These are phyloP conservation scores for Wickerhamiella shivajii DNA, from an alignment of 805 yeast species.

Conservation along the genomic window DNA sequence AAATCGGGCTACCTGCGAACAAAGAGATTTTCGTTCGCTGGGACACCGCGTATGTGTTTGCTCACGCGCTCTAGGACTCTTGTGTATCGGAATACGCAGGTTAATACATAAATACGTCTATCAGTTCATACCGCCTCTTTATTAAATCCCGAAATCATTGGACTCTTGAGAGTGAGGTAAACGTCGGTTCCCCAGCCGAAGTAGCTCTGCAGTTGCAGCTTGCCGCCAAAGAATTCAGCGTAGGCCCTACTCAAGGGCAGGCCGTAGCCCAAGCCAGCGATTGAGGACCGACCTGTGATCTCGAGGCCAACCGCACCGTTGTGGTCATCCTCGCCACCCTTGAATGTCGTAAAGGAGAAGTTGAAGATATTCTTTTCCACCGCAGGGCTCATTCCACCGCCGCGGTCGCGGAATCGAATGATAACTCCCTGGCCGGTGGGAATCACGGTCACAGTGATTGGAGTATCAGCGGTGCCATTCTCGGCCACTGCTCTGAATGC, in stretches of 20 bases:
- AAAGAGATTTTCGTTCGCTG: slow-evolving; percentile 30
- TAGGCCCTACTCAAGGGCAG: slow-evolving; percentile 70
- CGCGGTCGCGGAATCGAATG: slow-evolving; percentile 69
- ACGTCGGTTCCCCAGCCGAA: slow-evolving; percentile 73
- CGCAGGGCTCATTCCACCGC: slow-evolving; percentile 71
- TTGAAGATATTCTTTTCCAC: slow-evolving; percentile 59
- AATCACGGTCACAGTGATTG: slow-evolving; percentile 36
- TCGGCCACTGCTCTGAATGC: slow-evolving; percentile 82
- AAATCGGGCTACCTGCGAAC: slow-evolving; percentile 35
- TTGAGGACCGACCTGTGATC: slow-evolving; percentile 47
- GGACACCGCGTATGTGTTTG: slow-evolving; percentile 29
- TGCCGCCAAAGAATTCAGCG: slow-evolving; percentile 59
- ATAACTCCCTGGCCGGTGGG: slow-evolving; percentile 39
- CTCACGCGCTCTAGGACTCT: slow-evolving; percentile 1
- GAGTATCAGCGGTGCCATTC: slow-evolving; percentile 29
- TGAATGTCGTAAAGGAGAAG: slow-evolving; percentile 74
- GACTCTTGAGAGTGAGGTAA: slow-evolving; percentile 31
- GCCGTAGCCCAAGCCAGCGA: slow-evolving; percentile 97
- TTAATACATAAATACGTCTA: neutral
- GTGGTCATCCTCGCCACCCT: slow-evolving; percentile 40
- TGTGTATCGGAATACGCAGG: too few relatives aligned
- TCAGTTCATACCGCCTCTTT: slow-evolving; percentile 7
- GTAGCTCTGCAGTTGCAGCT: slow-evolving; percentile 50
- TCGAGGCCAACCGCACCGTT: slow-evolving; percentile 54
- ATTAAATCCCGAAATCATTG: slow-evolving; percentile 15